Evolutionary conservation across 2,329 filamentous ascomycete species (phyloP).

Genomic region (Laburnicola sp.): DNA sequence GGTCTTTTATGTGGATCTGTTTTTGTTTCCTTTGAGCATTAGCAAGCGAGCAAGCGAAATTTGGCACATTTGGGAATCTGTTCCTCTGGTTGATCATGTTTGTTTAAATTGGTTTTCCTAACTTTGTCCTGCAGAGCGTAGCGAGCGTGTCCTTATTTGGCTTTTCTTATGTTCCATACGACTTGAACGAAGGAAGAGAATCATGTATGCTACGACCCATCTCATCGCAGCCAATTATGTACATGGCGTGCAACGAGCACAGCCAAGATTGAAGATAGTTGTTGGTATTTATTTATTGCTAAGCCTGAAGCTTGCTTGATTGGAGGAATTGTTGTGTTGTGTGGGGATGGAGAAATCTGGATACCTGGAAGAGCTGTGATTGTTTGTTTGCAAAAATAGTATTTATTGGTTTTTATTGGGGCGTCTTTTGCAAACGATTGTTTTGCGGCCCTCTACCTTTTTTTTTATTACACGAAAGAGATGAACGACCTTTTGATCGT

Average conservation of each 20-base stretch:
- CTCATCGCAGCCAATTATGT: constrained; percentile 1
- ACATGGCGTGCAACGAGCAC: constrained; percentile 6
- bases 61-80: constrained; percentile 35
- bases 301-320: background rate
- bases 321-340: background rate
- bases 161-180: constrained; percentile 32
- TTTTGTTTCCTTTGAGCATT: constrained; percentile 18
- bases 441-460: no score
- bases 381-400: background rate
- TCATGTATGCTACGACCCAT: constrained; percentile 16
- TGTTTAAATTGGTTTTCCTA: constrained; percentile 16
- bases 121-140: constrained; percentile 32
- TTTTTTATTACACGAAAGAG: no score
- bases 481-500: no score
- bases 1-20: constrained; percentile 21
- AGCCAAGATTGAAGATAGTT: background rate
- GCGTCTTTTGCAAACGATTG: no score
- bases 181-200: constrained; percentile 13
- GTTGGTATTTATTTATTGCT: background rate
- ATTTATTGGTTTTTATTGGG: background rate
- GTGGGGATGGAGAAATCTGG: background rate
- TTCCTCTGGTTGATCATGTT: constrained; percentile 22
- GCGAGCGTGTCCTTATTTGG: constrained; percentile 37
- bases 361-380: no score
- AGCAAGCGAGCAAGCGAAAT: constrained; percentile 36